Evolutionary conservation across 2,329 filamentous ascomycete genomes (phyloP), one percentile per base, ranked within the genome.

Genomic region (Penicillium sp.): DNA sequence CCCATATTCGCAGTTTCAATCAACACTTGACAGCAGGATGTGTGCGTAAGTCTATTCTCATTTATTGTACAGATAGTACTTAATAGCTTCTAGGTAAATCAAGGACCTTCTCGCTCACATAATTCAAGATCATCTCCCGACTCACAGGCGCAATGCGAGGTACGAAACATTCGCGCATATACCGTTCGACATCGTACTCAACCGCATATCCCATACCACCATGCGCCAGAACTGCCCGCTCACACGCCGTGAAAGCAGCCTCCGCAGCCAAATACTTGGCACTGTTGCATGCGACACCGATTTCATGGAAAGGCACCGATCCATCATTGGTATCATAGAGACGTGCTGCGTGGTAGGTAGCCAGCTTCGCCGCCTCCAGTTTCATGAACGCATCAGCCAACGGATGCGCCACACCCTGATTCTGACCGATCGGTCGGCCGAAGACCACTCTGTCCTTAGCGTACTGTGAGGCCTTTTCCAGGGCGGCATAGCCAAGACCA

Each of bases 401-500:
- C 0, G 83, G 82, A 65, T 85, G 82, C 21, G 82, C 76, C 10
- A 86, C 82, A 0, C 78, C 82, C 62, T 86, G 83, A 54, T 85
- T 85, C 70, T 80, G 76, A 0, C 83, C 83, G 41, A 86, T 86
- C 0, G 81, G 77, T 2, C 81, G 73, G 0, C 80, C 79, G 60
- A 85, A 85, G 0, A 86, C 82, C 5, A 86, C 77, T 0, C 88
- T 79, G 37, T 89, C 85, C 31, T 66, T 67, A 0, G 88, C 87
- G 61, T 91, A 91, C 18, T 75, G 77, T 0, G 84, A 79, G 0
- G 88, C 88, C 59, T 78, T 83, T 53, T 78, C 76, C 29, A 86
- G 73, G 10, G 84, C 89, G 0, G 86, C 88, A 63, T 94, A 94
- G 0, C 90, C 90, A 0, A 95, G 75, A 0, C 90, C 90, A 0